Evolutionary conservation across 2,329 filamentous ascomycete species (phyloP).

Genomic region (Aspergillus sp.): DNA sequence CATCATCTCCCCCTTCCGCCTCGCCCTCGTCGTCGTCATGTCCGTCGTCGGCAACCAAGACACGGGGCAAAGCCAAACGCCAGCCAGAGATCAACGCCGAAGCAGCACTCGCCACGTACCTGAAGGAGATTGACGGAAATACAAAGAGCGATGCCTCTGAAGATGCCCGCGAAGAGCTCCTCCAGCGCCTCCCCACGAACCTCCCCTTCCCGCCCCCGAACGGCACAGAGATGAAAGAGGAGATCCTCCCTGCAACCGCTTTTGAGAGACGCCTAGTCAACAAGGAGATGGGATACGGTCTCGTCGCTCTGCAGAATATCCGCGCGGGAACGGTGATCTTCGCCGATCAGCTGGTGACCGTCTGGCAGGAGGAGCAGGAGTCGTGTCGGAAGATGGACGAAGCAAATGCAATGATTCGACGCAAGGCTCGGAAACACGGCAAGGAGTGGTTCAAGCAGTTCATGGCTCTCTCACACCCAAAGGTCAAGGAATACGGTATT

Average conservation of each 20-base stretch:
- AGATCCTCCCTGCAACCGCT: neutral
- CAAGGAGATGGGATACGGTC: constrained; percentile 11
- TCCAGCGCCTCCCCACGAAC: neutral
- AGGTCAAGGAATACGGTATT: neutral
- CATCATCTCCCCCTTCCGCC: neutral
- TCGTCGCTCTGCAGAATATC: constrained; percentile 20
- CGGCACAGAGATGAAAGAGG: neutral
- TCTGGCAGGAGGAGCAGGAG: constrained; percentile 1
- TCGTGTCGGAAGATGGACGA: neutral
- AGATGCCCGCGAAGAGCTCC: neutral
- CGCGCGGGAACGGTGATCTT: constrained; percentile 17
- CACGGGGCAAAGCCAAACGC: neutral
- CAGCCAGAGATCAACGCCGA: neutral
- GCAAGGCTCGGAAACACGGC: constrained; percentile 18
- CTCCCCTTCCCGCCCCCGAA: neutral
- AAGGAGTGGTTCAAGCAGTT: constrained; percentile 18
- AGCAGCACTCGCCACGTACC: neutral
- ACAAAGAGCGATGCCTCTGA: neutral
- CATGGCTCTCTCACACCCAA: constrained; percentile 6
- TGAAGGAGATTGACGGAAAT: neutral
- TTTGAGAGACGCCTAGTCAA: constrained; percentile 12
- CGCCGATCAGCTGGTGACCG: constrained; percentile 12
- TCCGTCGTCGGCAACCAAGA: neutral
- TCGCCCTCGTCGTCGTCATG: neutral
- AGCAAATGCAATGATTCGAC: constrained; percentile 8